Evolutionary conservation across 2,329 filamentous ascomycete species (phyloP), one percentile per base, ranked within the genome.

Genomic region (Rhynchosporium agropyri): DNA sequence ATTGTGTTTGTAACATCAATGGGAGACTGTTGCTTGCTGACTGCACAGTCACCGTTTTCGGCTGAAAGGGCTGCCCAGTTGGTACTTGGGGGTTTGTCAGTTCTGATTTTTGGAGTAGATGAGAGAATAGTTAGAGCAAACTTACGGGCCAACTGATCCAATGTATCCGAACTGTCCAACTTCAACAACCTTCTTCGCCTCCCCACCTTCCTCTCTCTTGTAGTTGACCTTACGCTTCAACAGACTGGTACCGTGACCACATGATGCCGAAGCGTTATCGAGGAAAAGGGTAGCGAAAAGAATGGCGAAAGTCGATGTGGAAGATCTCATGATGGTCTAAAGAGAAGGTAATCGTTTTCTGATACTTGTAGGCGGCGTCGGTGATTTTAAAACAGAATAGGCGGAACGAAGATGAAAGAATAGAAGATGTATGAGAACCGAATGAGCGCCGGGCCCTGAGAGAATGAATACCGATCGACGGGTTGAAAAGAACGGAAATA

Each of bases 121-220:
- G 2, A 6, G 5, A 6, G 6, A 6, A 6, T 36, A 6, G 6
- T 36, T 40, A 4, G 20, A 13, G 42, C 51, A 29, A 9, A 65
- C 67, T 45, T 67, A 68, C 67, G 67, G 67, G 46, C 67, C 67
- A 28, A 46, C 46, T 7, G 50, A 9, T 54, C 64, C 65, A 40
- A 65, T 55, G 43, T 69, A 69, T 51, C 67, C 67, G 42, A 67
- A 69, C 15, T 57, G 60, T 28, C 55, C 61, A 31, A 64, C 56
- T 26, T 61, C 59, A 26, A 69, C 66, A 9, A 29, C 42, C 42
- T 64, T 63, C 0, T n/a, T 28, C 3, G 42, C 36, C 38, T 59
- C 54, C 36, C 62, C 65, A 13, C 36, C 53, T 33, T 49, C 38
- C 33, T 63, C 56, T 50, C 60, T 59, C 40, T 65, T 64, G 40